Percentiles rank a stretch among this genome's conserved stretches.
These are phyloP conservation scores for Yueomyces sinensis DNA, from an alignment of 805 yeast genomes.

Conservation along the genomic window DNA sequence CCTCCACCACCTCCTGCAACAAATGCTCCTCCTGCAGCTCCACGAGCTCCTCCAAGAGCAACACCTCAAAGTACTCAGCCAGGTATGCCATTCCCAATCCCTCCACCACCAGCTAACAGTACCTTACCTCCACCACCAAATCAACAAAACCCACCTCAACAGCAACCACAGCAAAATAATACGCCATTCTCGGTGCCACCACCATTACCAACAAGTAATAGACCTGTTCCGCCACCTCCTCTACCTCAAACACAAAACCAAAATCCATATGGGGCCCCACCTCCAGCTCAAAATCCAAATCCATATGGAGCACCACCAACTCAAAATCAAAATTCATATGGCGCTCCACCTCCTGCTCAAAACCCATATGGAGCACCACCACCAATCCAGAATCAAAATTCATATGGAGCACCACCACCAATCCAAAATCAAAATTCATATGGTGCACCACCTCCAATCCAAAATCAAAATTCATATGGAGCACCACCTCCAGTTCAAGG, in stretches of 20 bases:
- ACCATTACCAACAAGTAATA: neutral
- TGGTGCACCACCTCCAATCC: conserved; percentile 7
- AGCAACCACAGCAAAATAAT: conserved; percentile 1
- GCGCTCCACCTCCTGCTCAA: conserved; percentile 3
- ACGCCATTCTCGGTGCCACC: conserved; percentile 4
- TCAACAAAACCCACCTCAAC: neutral
- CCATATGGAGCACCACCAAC: conserved; percentile 1
- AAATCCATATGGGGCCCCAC: conserved; percentile 1
- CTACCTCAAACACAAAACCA: conserved; percentile 2
- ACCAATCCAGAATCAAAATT: neutral
- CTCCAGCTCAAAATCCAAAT: conserved; percentile 1
- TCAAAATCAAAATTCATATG: neutral
- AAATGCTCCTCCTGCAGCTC: neutral
- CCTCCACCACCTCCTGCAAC: conserved; percentile 2
- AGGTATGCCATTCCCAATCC: conserved; percentile 8
- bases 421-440: conserved; percentile 4
- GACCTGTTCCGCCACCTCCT: conserved; percentile 1
- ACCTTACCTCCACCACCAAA: conserved; percentile 1
- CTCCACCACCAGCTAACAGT: conserved; percentile 4
- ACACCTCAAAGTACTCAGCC: conserved; percentile 1
- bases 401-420: conserved; percentile 2
- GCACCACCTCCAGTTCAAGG: conserved; percentile 8
- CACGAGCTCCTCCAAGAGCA: conserved; percentile 4
- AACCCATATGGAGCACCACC: conserved; percentile 1
- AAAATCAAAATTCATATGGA: conserved; percentile 2